Evolutionary conservation across 495 filamentous ascomycete species (phyloP), one percentile per base, ranked within the genome.

Genomic region (Neurospora intermedia): DNA sequence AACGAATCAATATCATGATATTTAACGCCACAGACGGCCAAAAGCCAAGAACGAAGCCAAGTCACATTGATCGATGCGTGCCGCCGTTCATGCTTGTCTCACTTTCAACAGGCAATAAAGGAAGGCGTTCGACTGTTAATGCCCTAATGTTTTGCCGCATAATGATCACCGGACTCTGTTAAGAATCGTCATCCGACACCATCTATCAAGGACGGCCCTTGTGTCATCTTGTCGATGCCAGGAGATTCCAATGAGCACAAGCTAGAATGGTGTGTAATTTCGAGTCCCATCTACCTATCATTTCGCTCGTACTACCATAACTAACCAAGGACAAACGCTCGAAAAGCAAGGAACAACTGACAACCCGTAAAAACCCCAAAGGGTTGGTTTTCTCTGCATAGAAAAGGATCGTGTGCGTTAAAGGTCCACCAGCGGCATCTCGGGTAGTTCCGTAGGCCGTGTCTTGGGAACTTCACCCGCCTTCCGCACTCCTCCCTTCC

Each of bases 1-100:
- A 75, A n/a, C n/a, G n/a, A n/a, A 75, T 77, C 42, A 54, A 23
- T 6, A 74, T 69, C 73, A 72, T 70, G 71, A 43, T 11, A 15
- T 27, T 27, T 2, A 62, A 66, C 54, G 54, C 54, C 54, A 66
- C 54, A 35, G 6, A 66, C 13, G 6, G 27, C 15, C 54, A 66
- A 66, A 35, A 66, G 54, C 23, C 54, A 31, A 31, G 13, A 4
- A 38, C 6, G 6, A 38, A 6, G 35, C 27, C 31, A 13, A 62
- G 6, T 62, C 54, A 62, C 54, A 31, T 31, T 31, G 27, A 27
- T 27, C 27, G 27, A 62, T 31, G 54, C 54, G 6, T 62, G 54
- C 54, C 48, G 48, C 48, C 54, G 27, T 27, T 62, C 54, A 62
- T 31, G 35, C 13, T 62, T 35, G 27, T 62, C 54, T 62, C 54